Base-by-base conservation (phyloP, 768 basidiomycete species). In the Boletus patriciae region DNA sequence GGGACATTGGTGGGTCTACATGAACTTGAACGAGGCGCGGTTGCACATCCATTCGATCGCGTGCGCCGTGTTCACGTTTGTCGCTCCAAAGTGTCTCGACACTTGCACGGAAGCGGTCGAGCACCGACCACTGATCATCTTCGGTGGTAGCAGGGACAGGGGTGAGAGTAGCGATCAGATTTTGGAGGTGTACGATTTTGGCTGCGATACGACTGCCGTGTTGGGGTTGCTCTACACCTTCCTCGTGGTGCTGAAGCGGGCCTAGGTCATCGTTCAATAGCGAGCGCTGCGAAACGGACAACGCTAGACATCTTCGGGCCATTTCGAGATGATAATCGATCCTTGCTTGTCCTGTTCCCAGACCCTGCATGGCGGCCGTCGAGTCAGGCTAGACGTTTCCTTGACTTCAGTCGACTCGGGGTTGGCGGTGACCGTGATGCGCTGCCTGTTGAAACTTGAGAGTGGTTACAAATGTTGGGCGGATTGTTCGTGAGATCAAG, bases 121-220 rank as follows among this genome's bases (percentile, higher is more conserved):
- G 50, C 25, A 66, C 19, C 19, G 65, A 62, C 36, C 13, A 46
- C 8, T 53, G 57, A 11, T 61, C 52, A 21, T 12, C 21, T 46
- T 68, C 64, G 3, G 57, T 58, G 23, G 63, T 66, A 3, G 66
- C 64, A 10, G 66, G 66, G 40, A 67, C 43, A 27, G 63, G 66
- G 7, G 61, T 21, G 49, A 68, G 66, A 36, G 61, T 33, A 12
- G 66, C 55, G 54, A 55, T 54, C 37, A 57, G n/a, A 45, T 59
- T 60, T 46, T 46, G 63, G 38, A 68, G 59, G 49, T 68, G 66
- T 33, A 42, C 4, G 47, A 66, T 61, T 55, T 66, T 66, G 43
- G 61, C 59, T 33, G 61, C 59, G 54, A 61, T 67, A 4, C 66
- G 59, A 40, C 47, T 50, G 29, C 59, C 59, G 6, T 50, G 56